Percentiles rank a stretch among this genome's conserved stretches.
Evolutionary conservation across 2,329 filamentous ascomycete genomes (phyloP).

Genomic region (Xylaria sp.): DNA sequence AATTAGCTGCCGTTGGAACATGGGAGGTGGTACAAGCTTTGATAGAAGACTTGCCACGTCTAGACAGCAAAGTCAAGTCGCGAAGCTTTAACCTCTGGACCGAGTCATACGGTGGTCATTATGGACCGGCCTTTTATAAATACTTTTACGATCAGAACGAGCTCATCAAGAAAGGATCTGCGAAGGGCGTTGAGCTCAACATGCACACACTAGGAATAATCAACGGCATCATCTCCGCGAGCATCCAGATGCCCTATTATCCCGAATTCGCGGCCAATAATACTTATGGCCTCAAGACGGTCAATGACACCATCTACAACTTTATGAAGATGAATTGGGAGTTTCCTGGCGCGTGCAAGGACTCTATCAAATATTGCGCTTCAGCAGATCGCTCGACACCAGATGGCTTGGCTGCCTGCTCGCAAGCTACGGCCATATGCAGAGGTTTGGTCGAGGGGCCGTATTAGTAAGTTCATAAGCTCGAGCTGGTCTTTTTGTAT

Average conservation of each 20-base stretch:
- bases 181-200: conserved; percentile 60
- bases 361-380: conserved; percentile 63
- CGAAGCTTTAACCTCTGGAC: conserved; percentile 69
- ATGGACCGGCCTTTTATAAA: conserved; percentile 58
- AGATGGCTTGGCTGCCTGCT: conserved; percentile 59
- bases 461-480: conserved; percentile 57
- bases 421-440: conserved; percentile 65
- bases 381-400: conserved; percentile 53
- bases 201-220: conserved; percentile 65
- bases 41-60: conserved; percentile 42
- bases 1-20: conserved; percentile 45
- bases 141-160: conserved; percentile 68
- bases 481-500: not conserved
- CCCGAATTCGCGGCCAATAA: conserved; percentile 55
- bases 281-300: conserved; percentile 56
- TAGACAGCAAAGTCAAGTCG: conserved; percentile 60
- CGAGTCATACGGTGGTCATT: conserved; percentile 61
- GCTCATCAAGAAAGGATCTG: conserved; percentile 60
- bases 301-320: conserved; percentile 68
- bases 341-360: conserved; percentile 60
- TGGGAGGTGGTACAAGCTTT: conserved; percentile 49
- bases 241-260: conserved; percentile 57
- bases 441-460: conserved; percentile 65
- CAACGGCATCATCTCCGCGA: conserved; percentile 66
- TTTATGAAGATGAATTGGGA: conserved; percentile 63